Evolutionary conservation across 2,329 filamentous ascomycete genomes (phyloP).

Genomic region (Penicillium sp.): DNA sequence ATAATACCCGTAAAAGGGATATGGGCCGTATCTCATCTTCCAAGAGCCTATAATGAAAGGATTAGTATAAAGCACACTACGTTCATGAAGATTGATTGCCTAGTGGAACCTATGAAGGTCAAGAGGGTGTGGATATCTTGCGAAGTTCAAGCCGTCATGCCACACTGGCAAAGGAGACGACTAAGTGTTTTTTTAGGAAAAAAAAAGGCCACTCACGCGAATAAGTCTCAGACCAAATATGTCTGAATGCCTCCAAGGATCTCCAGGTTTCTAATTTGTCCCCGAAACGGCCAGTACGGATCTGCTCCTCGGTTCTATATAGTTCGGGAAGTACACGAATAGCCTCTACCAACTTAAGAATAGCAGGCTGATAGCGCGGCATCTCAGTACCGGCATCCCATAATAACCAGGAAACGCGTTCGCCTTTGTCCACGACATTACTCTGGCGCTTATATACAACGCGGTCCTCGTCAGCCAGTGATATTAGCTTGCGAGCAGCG

Average conservation of each 20-base stretch:
- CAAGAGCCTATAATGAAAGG: background rate
- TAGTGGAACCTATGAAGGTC: background rate
- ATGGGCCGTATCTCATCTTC: background rate
- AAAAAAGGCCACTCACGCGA: background rate
- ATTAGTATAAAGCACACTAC: background rate
- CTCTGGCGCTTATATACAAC: background rate
- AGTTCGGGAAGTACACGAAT: background rate
- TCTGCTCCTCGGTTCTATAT: background rate
- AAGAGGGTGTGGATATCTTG: background rate
- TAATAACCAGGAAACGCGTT: background rate
- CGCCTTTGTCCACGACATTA: background rate
- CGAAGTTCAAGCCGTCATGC: background rate
- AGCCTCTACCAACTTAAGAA: background rate
- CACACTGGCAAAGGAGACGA: background rate
- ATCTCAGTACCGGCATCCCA: background rate
- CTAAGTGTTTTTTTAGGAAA: background rate
- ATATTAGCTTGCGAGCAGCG: background rate
- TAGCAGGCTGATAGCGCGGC: background rate
- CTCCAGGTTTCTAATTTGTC: background rate
- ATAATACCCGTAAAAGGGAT: background rate
- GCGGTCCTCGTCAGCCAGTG: background rate
- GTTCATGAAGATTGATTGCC: background rate
- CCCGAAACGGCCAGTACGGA: background rate
- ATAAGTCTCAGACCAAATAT: background rate
- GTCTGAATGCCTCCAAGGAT: background rate